Conservation (phyloP, 2,329 filamentous ascomycete genomes). For the Hansfordia pulvinata region DNA sequence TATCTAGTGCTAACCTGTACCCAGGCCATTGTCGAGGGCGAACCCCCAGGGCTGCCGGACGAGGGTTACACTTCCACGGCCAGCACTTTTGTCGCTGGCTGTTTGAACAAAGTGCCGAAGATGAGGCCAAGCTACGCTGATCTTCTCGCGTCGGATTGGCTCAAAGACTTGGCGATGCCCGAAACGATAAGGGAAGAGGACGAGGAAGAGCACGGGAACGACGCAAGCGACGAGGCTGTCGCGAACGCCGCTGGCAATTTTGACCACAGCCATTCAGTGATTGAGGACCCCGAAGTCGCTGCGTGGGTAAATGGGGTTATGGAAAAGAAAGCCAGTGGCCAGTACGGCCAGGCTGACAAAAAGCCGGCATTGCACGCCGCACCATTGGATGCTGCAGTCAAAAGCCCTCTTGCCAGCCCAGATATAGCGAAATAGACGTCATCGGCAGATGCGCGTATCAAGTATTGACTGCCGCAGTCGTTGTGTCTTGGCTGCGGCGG, state of each 20-base stretch:
- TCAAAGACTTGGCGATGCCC: constrained; percentile 61
- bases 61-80: constrained; percentile 68
- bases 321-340: constrained; percentile 48
- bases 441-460: too few relatives aligned
- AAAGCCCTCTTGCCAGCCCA: constrained; percentile 33
- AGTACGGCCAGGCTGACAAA: constrained; percentile 28
- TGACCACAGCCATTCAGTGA: constrained; percentile 25
- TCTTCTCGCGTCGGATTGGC: constrained; percentile 82
- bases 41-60: constrained; percentile 76
- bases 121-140: constrained; percentile 89
- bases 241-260: constrained; percentile 29
- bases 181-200: constrained; percentile 26
- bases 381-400: constrained; percentile 60
- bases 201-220: constrained; percentile 18
- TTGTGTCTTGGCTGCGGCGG: too few relatives aligned
- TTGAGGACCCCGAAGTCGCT: constrained; percentile 71
- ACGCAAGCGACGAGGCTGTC: constrained; percentile 22
- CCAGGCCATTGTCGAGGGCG: constrained; percentile 93
- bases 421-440: too few relatives aligned
- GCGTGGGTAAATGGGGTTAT: constrained; percentile 69
- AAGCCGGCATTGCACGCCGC: constrained; percentile 83
- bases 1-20: constrained; percentile 6
- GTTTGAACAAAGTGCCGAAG: constrained; percentile 84
- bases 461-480: too few relatives aligned
- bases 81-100: constrained; percentile 75